Evolutionary conservation across 1,284 basidiomycete species (phyloP), one percentile per base, ranked within the genome.

Genomic region (Cutaneotrichosporon sp.): DNA sequence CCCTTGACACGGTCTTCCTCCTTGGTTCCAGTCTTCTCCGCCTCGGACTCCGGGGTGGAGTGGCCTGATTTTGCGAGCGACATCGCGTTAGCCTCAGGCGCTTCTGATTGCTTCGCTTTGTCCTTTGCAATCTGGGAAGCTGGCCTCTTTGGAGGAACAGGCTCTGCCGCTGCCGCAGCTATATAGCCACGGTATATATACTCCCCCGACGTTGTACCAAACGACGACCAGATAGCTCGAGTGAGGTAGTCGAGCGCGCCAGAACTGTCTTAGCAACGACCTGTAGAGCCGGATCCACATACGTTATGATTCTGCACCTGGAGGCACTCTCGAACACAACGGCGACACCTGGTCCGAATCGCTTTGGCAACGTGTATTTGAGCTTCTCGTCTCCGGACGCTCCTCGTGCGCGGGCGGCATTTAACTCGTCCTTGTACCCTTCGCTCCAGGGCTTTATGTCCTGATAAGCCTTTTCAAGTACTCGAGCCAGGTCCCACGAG

Each of bases 321-420:
- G 68, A 66, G 3, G 69, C 76, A 51, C 79, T 76, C 49, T 79
- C 77, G 53, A 79, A 80, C 12, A 81, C 74, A 52, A 79, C 69
- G n/a, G 69, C 76, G 25, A 74, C 59, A 16, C 71, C 74, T 17
- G 61, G 55, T 5, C 75, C 75, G 26, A 70, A 73, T 27, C 54
- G 60, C n/a, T 64, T 43, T 1, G 68, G 68, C 11, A 81, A 66
- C 3, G 57, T 67, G 51, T 77, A 75, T 48, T 78, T 78, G 31
- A 81, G 73, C 64, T 81, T 81, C 51, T 78, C 79, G 57, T 79
- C 79, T 3, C 76, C 80, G 12, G 76, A 73, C 10, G 73, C 46
- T 0, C 80, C 80, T 9, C 75, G 65, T 3, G 74, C 65, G 3
- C 77, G 67, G 3, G 79, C 79, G 1, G 76, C 73, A 16, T 74